A percentile compares a stretch with the other conserved stretches of the same genome.
Conservation (phyloP, 2,329 filamentous ascomycete genomes). For the Cryphonectria parasitica region DNA sequence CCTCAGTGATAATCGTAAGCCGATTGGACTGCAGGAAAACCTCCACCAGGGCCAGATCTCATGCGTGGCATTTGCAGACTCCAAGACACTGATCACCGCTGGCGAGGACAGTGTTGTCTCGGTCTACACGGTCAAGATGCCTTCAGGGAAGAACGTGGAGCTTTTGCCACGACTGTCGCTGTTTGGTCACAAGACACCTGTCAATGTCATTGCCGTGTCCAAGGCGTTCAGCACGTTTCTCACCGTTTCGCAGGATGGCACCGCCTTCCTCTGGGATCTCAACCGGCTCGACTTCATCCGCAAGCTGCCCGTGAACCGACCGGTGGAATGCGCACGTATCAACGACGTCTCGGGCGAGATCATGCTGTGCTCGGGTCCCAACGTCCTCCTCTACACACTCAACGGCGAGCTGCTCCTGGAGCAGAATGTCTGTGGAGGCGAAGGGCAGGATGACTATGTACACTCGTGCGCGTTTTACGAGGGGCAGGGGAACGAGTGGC, state of each 20-base stretch:
- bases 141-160: conserved; percentile 72
- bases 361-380: conserved; percentile 76
- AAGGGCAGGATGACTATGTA: conserved; percentile 72
- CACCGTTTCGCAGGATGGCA: conserved; percentile 79
- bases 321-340: conserved; percentile 76
- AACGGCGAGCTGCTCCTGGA: conserved; percentile 85
- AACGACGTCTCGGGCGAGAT: conserved; percentile 93
- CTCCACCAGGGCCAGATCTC: conserved; percentile 90
- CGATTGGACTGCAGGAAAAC: conserved; percentile 88
- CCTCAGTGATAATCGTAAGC: conserved; percentile 77
- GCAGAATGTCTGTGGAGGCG: conserved; percentile 73
- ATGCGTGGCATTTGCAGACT: conserved; percentile 82
- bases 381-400: conserved; percentile 79
- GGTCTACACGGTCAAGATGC: conserved; percentile 73
- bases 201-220: conserved; percentile 81
- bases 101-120: conserved; percentile 92
- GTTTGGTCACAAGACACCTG: conserved; percentile 86
- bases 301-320: conserved; percentile 63
- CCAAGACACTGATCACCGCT: conserved; percentile 86
- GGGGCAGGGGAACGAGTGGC: conserved; percentile 86
- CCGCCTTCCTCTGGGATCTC: conserved; percentile 90
- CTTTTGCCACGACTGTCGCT: conserved; percentile 77
- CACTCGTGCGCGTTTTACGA: conserved; percentile 91
- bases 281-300: conserved; percentile 88
- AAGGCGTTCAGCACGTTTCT: conserved; percentile 87